A percentile compares a stretch with the other conserved stretches of the same genome.
Evolutionary conservation across 148 eudicot genomes (phyloP).

Genomic region (Chenopodium suecicum): DNA sequence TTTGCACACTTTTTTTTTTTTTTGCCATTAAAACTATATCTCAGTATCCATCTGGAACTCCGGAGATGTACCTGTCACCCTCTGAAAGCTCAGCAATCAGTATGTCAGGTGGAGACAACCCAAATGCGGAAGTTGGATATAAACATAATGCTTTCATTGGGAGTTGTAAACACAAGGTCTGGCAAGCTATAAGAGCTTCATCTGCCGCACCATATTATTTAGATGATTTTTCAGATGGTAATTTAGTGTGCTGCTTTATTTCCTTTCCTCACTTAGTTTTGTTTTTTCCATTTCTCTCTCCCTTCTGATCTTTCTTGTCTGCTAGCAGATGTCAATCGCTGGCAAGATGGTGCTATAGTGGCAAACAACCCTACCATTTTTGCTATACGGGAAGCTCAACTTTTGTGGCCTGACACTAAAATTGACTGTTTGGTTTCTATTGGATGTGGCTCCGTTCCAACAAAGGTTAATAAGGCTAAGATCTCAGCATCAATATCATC

Average conservation of each 20-base stretch:
- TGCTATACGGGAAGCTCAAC: slow-evolving; percentile 96
- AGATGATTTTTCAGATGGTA: slow-evolving; percentile 97
- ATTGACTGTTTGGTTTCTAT: slow-evolving; percentile 90
- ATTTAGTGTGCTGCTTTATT: slow-evolving; percentile 10
- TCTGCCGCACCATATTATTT: slow-evolving; percentile 99
- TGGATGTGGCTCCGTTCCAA: slow-evolving; percentile 93
- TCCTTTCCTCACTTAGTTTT: background rate
- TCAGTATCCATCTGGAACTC: slow-evolving; percentile 98
- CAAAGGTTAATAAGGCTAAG: slow-evolving; percentile 52
- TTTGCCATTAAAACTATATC: slow-evolving; percentile 14
- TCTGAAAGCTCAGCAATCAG: slow-evolving; percentile 69
- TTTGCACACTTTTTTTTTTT: background rate
- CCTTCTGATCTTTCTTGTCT: slow-evolving; percentile 13
- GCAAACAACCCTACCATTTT: slow-evolving; percentile 98
- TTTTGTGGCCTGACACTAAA: slow-evolving; percentile 94
- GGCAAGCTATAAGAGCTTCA: slow-evolving; percentile 99
- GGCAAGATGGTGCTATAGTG: slow-evolving; percentile 99
- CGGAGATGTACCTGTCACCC: slow-evolving; percentile 69
- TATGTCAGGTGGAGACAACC: slow-evolving; percentile 54
- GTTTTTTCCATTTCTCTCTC: slow-evolving; percentile 4
- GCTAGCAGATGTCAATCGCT: slow-evolving; percentile 66
- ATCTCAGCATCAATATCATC: background rate
- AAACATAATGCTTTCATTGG: slow-evolving; percentile 86
- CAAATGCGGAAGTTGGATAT: slow-evolving; percentile 66
- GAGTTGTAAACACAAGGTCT: slow-evolving; percentile 91